Evolutionary conservation across 2,329 filamentous ascomycete species (phyloP), one percentile per base, ranked within the genome.

Genomic region (Aureobasidium lini): DNA sequence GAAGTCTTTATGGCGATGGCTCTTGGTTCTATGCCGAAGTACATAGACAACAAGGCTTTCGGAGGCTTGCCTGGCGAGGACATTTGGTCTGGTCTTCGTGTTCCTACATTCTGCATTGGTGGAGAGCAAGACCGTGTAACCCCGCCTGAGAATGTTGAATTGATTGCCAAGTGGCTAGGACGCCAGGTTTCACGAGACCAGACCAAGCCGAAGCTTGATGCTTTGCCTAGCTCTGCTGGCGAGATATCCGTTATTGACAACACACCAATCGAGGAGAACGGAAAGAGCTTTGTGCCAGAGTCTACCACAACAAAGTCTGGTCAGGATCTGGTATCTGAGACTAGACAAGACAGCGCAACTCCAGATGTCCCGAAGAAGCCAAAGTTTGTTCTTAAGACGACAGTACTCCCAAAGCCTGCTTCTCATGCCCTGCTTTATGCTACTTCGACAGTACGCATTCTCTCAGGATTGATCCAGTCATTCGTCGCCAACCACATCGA

Each of bases 381-480:
- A 1, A 60, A 64, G 13, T 67, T 73, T 46, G 74, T 84, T 8
- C 77, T 95, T 28, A 86, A 89, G 68, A 85, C 82, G 0, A 81
- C 82, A 23, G 79, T 92, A 54, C 79, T 96, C 52, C 89, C 89
- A 0, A 76, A 83, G 0, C 91, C 91, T 0, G 89, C 90, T 9
- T 88, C 87, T 2, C 93, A 97, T 72, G 88, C 89, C 11, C 77
- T 97, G 29, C 81, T 95, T 6, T 97, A 95, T 70, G 86, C 86
- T 60, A 87, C 90, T 2, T 79, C 82, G 0, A 89, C 84, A 1
- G 88, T 87, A 44, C 87, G 90, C 53, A 86, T 86, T 6, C 77
- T 96, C 9, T 87, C 90, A 1, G 90, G 90, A 0, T 79, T 95
- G 0, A 86, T 96, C 56, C 88, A 90, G 61, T 86, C 89, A 63